Evolutionary conservation across 2,329 filamentous ascomycete genomes (phyloP).

Genomic region (Colletotrichum coccodes): DNA sequence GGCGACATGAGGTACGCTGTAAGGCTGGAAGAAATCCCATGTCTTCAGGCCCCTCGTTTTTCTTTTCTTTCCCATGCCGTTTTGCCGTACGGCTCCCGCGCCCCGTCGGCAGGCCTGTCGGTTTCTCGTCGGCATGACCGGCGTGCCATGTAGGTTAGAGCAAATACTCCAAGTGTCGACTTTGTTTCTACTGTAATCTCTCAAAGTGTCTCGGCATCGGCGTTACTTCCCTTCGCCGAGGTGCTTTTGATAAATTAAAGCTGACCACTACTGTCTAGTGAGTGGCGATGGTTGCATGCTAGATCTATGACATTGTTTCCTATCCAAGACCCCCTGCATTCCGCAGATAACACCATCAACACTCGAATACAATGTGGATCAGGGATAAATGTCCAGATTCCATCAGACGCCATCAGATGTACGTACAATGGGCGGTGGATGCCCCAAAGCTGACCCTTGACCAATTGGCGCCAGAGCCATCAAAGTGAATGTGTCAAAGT

Average conservation of each 20-base stretch:
- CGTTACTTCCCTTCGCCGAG: neutral
- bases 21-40: conserved; percentile 6
- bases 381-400: no score
- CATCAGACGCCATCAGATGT: no score
- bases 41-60: neutral
- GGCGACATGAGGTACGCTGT: neutral
- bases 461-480: no score
- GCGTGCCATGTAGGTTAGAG: neutral
- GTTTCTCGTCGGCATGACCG: conserved; percentile 3
- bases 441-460: no score
- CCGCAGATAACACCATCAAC: no score
- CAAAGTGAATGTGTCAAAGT: no score
- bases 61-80: neutral
- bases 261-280: neutral
- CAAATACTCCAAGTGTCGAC: neutral
- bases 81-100: neutral
- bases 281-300: no score
- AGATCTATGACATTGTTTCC: no score
- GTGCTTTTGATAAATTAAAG: neutral
- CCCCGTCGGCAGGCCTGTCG: neutral
- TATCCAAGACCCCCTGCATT: no score
- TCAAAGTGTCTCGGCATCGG: neutral
- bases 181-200: neutral
- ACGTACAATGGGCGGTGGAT: no score
- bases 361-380: no score